phyloP scores from a whole-genome alignment of 1,284 basidiomycete species.

The Neotropicomus parvogracilis region DNA sequence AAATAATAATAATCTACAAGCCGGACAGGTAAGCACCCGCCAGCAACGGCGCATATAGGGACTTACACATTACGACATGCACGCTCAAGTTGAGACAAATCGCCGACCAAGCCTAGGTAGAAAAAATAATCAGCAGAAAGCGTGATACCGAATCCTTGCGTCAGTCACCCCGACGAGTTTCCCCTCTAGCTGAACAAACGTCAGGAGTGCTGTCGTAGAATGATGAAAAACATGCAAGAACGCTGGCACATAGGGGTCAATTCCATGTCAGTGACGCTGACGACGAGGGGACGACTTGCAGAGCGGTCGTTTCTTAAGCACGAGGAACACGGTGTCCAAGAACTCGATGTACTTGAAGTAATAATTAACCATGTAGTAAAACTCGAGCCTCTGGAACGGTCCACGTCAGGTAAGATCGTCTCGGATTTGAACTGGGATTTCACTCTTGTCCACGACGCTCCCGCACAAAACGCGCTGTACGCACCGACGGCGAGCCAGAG shows the following conservation, averaged over 20 bases:
- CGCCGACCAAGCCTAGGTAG: slow-evolving; percentile 82
- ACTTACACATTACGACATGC: slow-evolving; percentile 95
- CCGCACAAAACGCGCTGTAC: slow-evolving; percentile 78
- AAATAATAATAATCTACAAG: slow-evolving; percentile 91
- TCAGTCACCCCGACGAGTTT: slow-evolving; percentile 74
- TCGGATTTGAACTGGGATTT: slow-evolving; percentile 25
- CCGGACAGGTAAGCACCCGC: slow-evolving; percentile 2
- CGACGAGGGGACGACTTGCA: slow-evolving; percentile 46
- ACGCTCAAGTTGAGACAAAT: slow-evolving; percentile 90
- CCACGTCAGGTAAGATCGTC: slow-evolving; percentile 8
- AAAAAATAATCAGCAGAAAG: slow-evolving; percentile 14
- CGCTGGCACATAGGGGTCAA: slow-evolving; percentile 43
- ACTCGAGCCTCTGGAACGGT: slow-evolving; percentile 65
- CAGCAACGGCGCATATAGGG: not conserved
- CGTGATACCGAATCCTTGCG: not conserved
- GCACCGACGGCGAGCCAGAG: slow-evolving; percentile 66
- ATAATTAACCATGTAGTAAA: slow-evolving; percentile 98
- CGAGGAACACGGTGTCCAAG: slow-evolving; percentile 92
- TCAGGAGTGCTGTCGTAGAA: slow-evolving; percentile 90
- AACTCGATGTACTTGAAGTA: slow-evolving; percentile 94
- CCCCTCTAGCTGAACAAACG: slow-evolving; percentile 90
- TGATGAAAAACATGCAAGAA: slow-evolving; percentile 99
- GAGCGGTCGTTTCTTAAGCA: slow-evolving; percentile 94
- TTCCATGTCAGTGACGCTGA: not conserved
- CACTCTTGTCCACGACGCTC: slow-evolving; percentile 80